These are phyloP conservation scores for Diaporthe eres DNA, from an alignment of 2,329 filamentous ascomycete species.

Conservation along the genomic window DNA sequence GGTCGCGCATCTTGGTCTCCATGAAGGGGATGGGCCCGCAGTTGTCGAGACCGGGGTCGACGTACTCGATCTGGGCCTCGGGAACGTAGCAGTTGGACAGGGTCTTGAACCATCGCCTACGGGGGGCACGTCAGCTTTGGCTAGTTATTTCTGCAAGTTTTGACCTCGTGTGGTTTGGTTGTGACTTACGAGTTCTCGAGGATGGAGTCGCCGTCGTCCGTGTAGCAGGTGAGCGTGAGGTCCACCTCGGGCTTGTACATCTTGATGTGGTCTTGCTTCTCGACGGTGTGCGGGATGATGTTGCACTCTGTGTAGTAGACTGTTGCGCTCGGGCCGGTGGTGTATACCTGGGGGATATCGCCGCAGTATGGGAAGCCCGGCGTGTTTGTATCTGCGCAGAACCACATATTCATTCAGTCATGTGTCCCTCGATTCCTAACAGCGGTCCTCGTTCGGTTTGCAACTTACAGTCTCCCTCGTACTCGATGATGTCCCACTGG, in stretches of 20 bases:
- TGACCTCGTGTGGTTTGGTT: background rate
- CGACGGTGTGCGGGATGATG: conserved; percentile 37
- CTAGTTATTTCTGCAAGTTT: background rate
- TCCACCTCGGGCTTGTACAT: conserved; percentile 41
- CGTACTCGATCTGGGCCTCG: conserved; percentile 35
- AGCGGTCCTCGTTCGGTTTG: too few relatives aligned
- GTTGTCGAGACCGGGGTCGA: conserved; percentile 32
- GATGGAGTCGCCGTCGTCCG: background rate
- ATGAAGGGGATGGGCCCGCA: conserved; percentile 41
- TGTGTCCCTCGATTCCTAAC: too few relatives aligned
- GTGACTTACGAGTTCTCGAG: conserved; percentile 31
- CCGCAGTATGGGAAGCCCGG: conserved; percentile 38
- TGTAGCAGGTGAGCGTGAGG: conserved; percentile 40
- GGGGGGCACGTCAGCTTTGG: too few relatives aligned
- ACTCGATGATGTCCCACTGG: conserved; percentile 40
- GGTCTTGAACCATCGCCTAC: conserved; percentile 37
- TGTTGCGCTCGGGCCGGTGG: conserved; percentile 33
- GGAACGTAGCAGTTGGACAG: conserved; percentile 41
- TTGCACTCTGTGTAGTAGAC: conserved; percentile 41
- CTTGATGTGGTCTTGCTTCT: conserved; percentile 37
- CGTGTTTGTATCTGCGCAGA: conserved; percentile 30
- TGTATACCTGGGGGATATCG: conserved; percentile 8
- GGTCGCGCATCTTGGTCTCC: conserved; percentile 40
- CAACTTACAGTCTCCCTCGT: conserved; percentile 38
- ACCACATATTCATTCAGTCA: background rate